Percentiles rank a stretch among this genome's conserved stretches.
Conservation (phyloP, 2,329 filamentous ascomycete species). For the Xylaria sp. region DNA sequence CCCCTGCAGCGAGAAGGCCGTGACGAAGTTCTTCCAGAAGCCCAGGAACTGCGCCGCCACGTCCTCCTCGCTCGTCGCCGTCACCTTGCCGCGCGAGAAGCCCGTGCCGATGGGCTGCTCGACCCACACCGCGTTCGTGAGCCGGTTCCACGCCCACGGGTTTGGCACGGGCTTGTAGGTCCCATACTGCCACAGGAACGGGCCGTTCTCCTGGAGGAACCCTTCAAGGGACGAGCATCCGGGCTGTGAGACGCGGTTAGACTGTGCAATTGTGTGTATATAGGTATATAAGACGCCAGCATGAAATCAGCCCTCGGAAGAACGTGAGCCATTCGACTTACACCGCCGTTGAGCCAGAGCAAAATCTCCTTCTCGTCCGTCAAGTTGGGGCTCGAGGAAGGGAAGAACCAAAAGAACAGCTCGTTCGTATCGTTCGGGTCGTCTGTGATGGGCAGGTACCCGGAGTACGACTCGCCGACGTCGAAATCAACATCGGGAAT, state of each 20-base stretch:
- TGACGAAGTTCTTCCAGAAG: slow-evolving; percentile 67
- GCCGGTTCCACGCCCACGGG: slow-evolving; percentile 72
- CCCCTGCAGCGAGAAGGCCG: slow-evolving; percentile 55
- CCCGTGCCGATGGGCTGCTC: slow-evolving; percentile 71
- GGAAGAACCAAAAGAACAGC: slow-evolving; percentile 63
- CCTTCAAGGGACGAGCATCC: slow-evolving; percentile 66
- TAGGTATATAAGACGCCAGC: not conserved
- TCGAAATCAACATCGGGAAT: slow-evolving; percentile 69
- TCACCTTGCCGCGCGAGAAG: slow-evolving; percentile 67
- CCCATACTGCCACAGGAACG: slow-evolving; percentile 71
- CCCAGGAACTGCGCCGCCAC: slow-evolving; percentile 72
- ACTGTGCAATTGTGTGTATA: not conserved
- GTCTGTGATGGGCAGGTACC: slow-evolving; percentile 57
- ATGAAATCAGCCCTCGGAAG: not conserved
- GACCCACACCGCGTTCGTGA: slow-evolving; percentile 78
- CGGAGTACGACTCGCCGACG: slow-evolving; percentile 61
- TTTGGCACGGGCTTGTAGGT: slow-evolving; percentile 68
- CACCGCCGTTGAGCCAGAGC: slow-evolving; percentile 55
- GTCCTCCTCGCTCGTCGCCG: slow-evolving; percentile 67
- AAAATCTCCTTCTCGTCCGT: slow-evolving; percentile 54
- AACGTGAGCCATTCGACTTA: slow-evolving; percentile 31
- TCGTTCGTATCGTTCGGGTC: slow-evolving; percentile 43
- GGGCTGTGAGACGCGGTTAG: slow-evolving; percentile 40
- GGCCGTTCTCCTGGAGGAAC: slow-evolving; percentile 76
- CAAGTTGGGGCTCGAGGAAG: slow-evolving; percentile 47